These are phyloP conservation scores for Trypanosomatidae sp. DNA, from an alignment of 208 protist genomes.

Conservation along the genomic window DNA sequence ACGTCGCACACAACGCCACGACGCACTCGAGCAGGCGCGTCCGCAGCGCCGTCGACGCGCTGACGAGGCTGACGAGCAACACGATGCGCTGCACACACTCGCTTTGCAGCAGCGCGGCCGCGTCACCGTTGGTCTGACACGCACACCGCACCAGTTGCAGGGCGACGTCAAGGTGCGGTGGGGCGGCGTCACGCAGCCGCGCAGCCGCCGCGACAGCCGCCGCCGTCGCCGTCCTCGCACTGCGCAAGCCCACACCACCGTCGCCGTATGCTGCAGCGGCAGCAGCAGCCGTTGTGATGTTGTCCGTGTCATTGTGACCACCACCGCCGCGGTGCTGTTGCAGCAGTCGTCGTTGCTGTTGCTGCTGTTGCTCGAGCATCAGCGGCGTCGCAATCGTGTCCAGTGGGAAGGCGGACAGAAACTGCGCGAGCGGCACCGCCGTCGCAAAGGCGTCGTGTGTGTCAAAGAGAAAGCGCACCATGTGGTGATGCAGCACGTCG, in stretches of 20 bases:
- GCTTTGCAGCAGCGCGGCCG: constrained; percentile 39
- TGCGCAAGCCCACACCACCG: neutral
- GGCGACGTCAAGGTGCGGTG: constrained; percentile 58
- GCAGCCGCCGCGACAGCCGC: constrained; percentile 28
- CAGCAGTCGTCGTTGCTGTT: constrained; percentile 10
- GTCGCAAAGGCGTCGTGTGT: constrained; percentile 21
- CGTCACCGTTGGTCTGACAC: constrained; percentile 60
- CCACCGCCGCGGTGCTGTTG: too few species aligned
- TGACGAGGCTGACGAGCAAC: constrained; percentile 50
- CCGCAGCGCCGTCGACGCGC: constrained; percentile 32
- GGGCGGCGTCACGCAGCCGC: constrained; percentile 28
- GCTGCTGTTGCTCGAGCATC: constrained; percentile 69
- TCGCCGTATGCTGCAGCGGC: constrained; percentile 9
- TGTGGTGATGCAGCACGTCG: constrained; percentile 60
- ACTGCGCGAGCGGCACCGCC: constrained; percentile 45
- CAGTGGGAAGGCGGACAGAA: constrained; percentile 47
- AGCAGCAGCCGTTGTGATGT: too few species aligned
- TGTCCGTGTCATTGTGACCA: too few species aligned
- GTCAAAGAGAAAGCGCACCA: constrained; percentile 51
- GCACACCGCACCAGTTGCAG: constrained; percentile 25
- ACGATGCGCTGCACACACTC: constrained; percentile 31
- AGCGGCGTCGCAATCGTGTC: constrained; percentile 47
- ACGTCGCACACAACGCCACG: constrained; percentile 25
- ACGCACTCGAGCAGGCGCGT: constrained; percentile 26
- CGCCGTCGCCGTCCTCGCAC: constrained; percentile 12